Conservation (phyloP, 2,329 filamentous ascomycete genomes). For the Exophiala sp. region DNA sequence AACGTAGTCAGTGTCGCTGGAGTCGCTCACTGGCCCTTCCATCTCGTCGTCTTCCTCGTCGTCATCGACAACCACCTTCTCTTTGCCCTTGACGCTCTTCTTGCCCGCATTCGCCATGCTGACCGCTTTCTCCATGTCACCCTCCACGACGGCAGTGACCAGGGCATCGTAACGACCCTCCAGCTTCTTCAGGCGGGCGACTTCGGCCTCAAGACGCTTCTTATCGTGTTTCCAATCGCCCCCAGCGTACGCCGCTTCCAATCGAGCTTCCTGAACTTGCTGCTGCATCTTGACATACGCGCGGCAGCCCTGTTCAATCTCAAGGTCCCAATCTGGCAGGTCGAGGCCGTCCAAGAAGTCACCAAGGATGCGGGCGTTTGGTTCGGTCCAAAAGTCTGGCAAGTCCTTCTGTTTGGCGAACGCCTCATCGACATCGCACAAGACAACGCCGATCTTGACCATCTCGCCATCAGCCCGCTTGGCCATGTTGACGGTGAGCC, state of each 20-base stretch:
- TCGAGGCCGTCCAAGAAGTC: slow-evolving; percentile 9
- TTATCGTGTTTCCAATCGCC: neutral
- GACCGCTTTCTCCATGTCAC: slow-evolving; percentile 2
- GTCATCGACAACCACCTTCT: neutral
- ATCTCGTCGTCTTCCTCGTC: slow-evolving; percentile 6
- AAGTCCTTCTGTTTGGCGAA: slow-evolving; percentile 1
- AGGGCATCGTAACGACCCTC: too few relatives aligned
- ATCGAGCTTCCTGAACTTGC: slow-evolving; percentile 2
- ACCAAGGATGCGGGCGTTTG: slow-evolving; percentile 4
- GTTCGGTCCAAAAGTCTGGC: slow-evolving; percentile 12
- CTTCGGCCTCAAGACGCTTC: neutral
- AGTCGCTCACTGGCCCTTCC: neutral
- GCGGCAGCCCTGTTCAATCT: slow-evolving; percentile 1
- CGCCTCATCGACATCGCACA: slow-evolving; percentile 11
- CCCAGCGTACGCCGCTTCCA: neutral
- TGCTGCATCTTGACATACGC: slow-evolving; percentile 4
- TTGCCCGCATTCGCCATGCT: neutral
- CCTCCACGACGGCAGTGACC: neutral
- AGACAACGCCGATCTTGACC: slow-evolving; percentile 13
- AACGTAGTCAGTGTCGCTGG: neutral
- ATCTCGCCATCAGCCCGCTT: slow-evolving; percentile 6
- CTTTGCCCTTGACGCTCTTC: slow-evolving; percentile 1
- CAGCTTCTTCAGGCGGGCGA: neutral
- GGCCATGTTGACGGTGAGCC: slow-evolving; percentile 5
- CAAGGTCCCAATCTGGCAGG: slow-evolving; percentile 2